These are phyloP conservation scores for Xerocomellus chrysenteron DNA, from an alignment of 768 basidiomycete species.

Conservation along the genomic window DNA sequence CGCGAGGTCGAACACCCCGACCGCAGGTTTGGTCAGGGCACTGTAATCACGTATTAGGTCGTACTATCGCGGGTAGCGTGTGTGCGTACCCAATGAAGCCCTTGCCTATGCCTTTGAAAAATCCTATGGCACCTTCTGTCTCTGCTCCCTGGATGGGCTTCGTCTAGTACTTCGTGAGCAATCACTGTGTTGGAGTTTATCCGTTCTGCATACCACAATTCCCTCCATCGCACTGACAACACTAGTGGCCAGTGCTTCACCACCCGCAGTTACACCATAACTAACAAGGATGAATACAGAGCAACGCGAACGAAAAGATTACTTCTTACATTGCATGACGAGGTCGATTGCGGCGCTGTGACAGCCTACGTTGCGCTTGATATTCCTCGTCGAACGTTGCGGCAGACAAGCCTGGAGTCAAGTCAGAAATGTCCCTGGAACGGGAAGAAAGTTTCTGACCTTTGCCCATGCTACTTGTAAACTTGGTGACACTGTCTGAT, in stretches of 20 bases:
- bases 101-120: constrained; percentile 97
- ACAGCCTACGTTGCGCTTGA: constrained; percentile 84
- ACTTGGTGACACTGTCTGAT: constrained; percentile 95
- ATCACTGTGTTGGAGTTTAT: background rate
- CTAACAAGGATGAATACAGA: constrained; percentile 36
- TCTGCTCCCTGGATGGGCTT: constrained; percentile 98
- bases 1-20: constrained; percentile 94
- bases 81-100: constrained; percentile 81
- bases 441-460: constrained; percentile 42
- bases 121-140: constrained; percentile 88
- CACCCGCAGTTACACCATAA: constrained; percentile 94
- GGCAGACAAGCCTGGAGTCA: constrained; percentile 78
- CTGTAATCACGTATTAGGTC: constrained; percentile 37
- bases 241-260: constrained; percentile 90
- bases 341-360: constrained; percentile 89
- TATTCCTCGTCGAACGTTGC: constrained; percentile 97
- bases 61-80: background rate
- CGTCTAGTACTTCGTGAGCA: constrained; percentile 50
- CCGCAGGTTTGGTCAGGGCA: constrained; percentile 92
- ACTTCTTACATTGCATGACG: constrained; percentile 84
- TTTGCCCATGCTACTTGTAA: constrained; percentile 97
- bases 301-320: background rate
- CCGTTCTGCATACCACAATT: constrained; percentile 62
- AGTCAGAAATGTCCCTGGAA: background rate
- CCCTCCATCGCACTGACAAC: constrained; percentile 96